Percentiles rank a stretch among this genome's conserved stretches.
Evolutionary conservation across 2,329 filamentous ascomycete species (phyloP).

Genomic region (Biscogniauxia mediterranea): DNA sequence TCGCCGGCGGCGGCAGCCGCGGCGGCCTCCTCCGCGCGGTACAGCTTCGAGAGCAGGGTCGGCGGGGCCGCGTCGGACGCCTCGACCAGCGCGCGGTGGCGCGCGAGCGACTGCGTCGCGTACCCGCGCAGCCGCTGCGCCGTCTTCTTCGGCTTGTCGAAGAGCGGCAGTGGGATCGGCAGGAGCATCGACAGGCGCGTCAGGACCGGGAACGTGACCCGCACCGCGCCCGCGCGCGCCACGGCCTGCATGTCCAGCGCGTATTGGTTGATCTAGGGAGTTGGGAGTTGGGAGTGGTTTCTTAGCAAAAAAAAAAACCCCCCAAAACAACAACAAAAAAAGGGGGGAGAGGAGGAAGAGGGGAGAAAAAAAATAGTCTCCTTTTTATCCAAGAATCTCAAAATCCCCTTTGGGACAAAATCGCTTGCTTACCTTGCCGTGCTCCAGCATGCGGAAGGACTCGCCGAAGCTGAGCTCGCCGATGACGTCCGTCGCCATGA

Average conservation of each 20-base stretch:
- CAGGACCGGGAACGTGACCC: conserved; percentile 31
- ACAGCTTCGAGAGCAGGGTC: conserved; percentile 39
- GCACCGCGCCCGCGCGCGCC: conserved; percentile 21
- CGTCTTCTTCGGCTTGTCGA: conserved; percentile 14
- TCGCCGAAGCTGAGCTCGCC: conserved; percentile 53
- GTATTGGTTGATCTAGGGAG: conserved; percentile 43
- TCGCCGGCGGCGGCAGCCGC: too few species aligned
- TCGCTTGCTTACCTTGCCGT: conserved; percentile 39
- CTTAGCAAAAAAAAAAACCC: not conserved
- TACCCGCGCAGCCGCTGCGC: conserved; percentile 24
- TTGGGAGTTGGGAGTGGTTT: not conserved
- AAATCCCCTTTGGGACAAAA: too few species aligned
- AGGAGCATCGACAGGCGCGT: conserved; percentile 16
- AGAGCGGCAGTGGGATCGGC: conserved; percentile 28
- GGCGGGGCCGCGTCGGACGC: conserved; percentile 22
- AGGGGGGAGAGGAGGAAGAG: too few species aligned
- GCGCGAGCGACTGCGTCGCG: conserved; percentile 24
- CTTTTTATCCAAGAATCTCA: too few species aligned
- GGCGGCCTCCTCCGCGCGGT: conserved; percentile 32
- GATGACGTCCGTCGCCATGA: conserved; percentile 54
- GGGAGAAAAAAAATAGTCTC: too few species aligned
- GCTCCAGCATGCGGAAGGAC: conserved; percentile 51
- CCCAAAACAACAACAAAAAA: too few species aligned
- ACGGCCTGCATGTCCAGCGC: conserved; percentile 37
- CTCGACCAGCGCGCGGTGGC: conserved; percentile 17